phyloP scores from a whole-genome alignment of 306 rosid genomes.

The Lablab purpureus region DNA sequence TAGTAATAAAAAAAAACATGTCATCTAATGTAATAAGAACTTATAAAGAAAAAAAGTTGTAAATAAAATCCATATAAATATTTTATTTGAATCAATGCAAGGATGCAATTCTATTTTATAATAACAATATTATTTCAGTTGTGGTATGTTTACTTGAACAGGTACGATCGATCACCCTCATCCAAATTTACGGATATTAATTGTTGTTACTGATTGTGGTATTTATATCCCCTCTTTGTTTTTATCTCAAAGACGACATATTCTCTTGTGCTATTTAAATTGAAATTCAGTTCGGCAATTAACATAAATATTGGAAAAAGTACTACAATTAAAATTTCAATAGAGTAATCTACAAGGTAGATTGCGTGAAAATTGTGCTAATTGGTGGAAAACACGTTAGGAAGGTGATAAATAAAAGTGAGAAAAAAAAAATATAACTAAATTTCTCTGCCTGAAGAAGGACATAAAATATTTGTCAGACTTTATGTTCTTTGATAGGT shows the following conservation, averaged over 20 bases:
- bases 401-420: not conserved
- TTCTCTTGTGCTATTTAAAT: not conserved
- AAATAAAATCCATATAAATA: not conserved
- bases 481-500: not conserved
- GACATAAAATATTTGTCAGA: not conserved
- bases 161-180: not conserved
- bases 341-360: not conserved
- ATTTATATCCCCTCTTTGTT: not conserved
- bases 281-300: not conserved
- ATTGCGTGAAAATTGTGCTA: not conserved
- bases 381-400: not conserved
- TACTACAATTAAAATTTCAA: not conserved
- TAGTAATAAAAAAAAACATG: not conserved
- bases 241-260: slow-evolving; percentile 7
- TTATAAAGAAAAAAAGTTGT: not conserved
- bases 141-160: not conserved
- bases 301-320: slow-evolving; percentile 12
- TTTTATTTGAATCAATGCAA: not conserved
- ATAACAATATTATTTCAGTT: not conserved
- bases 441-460: not conserved
- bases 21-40: not conserved
- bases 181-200: slow-evolving; percentile 14
- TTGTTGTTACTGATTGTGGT: not conserved
- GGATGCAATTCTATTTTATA: not conserved
- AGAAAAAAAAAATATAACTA: not conserved